These are phyloP conservation scores for Moniliophthora roreri DNA, from an alignment of 1,284 basidiomycete species.

Conservation along the genomic window DNA sequence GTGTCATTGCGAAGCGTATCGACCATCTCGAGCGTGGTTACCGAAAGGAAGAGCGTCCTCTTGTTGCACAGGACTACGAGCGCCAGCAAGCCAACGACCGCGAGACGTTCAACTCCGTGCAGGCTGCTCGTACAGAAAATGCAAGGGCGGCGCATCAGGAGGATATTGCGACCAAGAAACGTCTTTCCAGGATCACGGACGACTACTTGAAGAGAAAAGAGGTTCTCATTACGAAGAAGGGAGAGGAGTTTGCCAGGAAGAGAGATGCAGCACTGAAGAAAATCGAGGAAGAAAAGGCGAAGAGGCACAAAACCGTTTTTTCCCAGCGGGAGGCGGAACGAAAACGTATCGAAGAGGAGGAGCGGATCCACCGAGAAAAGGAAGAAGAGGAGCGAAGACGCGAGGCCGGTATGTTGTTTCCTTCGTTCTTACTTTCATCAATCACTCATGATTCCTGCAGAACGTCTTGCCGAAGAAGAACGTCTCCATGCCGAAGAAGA, in stretches of 20 bases:
- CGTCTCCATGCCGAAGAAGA: conserved; percentile 50
- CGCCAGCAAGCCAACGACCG: conserved; percentile 80
- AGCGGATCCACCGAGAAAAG: conserved; percentile 49
- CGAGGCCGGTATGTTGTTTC: conserved; percentile 50
- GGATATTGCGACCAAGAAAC: conserved; percentile 77
- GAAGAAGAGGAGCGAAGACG: conserved; percentile 51
- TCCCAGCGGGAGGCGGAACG: conserved; percentile 63
- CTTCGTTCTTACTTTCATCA: conserved; percentile 5
- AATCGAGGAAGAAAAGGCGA: conserved; percentile 86
- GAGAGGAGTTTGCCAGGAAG: conserved; percentile 69
- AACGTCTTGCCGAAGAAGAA: conserved; percentile 55
- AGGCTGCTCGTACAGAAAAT: conserved; percentile 61
- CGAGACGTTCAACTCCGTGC: conserved; percentile 66
- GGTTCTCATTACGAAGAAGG: conserved; percentile 56
- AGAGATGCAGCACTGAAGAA: conserved; percentile 63
- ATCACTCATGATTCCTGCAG: conserved; percentile 30
- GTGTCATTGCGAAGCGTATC: conserved; percentile 86
- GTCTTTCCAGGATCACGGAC: conserved; percentile 72
- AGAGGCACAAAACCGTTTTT: conserved; percentile 57
- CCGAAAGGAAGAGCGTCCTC: conserved; percentile 90
- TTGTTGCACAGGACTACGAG: conserved; percentile 88
- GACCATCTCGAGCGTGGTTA: conserved; percentile 97
- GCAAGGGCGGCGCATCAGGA: conserved; percentile 66
- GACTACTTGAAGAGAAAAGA: conserved; percentile 72
- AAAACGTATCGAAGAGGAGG: conserved; percentile 27